phyloP scores from a whole-genome alignment of 2,329 filamentous ascomycete species.

The Sporothrix dimorphospora region DNA sequence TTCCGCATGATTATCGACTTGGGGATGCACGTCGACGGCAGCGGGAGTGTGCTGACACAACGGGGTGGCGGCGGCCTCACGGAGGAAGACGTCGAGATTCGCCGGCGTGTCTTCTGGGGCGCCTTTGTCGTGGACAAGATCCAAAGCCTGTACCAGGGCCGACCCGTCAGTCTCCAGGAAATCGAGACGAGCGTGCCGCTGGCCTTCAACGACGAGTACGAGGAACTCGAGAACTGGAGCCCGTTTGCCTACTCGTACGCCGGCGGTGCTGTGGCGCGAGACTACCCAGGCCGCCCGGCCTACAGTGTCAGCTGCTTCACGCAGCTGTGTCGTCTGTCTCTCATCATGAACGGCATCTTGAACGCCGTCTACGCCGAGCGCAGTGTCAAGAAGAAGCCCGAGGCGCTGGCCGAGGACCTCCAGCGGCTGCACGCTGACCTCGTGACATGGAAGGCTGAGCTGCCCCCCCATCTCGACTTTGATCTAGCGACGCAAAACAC shows the following conservation, averaged over 20 bases:
- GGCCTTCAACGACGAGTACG: constrained; percentile 52
- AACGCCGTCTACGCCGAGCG: constrained; percentile 29
- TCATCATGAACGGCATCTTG: constrained; percentile 31
- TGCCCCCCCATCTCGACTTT: constrained; percentile 26
- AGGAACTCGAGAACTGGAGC: constrained; percentile 55
- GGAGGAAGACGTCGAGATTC: constrained; percentile 41
- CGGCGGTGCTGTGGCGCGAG: not conserved
- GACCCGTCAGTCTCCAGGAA: constrained; percentile 53
- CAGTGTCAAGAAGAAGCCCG: constrained; percentile 16
- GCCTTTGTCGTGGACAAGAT: constrained; percentile 46
- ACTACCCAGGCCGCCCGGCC: constrained; percentile 18
- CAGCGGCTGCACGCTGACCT: constrained; percentile 27
- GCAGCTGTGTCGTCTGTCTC: constrained; percentile 29
- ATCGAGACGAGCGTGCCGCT: constrained; percentile 52
- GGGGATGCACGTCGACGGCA: constrained; percentile 36
- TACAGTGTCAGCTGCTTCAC: constrained; percentile 31
- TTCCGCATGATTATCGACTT: constrained; percentile 37
- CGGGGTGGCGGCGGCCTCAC: constrained; percentile 4
- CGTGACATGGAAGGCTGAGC: constrained; percentile 22
- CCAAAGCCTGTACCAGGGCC: constrained; percentile 58
- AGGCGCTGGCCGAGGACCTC: constrained; percentile 4
- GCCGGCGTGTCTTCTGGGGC: constrained; percentile 34
- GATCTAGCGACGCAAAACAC: constrained; percentile 4
- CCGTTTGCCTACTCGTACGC: constrained; percentile 41
- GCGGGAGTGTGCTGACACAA: constrained; percentile 25